Evolutionary conservation across 352 stramenopile species (phyloP).

Genomic region (Pythium sukuiense): DNA sequence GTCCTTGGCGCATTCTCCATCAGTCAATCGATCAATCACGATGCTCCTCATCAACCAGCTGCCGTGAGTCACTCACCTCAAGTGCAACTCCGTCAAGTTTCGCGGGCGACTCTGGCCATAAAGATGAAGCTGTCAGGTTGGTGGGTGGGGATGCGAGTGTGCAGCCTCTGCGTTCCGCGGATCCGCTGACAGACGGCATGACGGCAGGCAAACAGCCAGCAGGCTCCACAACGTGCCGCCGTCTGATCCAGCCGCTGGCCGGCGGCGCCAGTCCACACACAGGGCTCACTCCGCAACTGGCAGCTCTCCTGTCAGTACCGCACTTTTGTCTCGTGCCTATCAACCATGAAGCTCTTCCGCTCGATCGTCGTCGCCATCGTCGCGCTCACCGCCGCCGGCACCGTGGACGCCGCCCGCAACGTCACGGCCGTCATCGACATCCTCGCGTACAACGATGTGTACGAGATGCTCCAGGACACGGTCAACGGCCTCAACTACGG

Average conservation of each 20-base stretch:
- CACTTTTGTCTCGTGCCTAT: neutral
- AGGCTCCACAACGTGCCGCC: neutral
- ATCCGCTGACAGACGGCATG: constrained; percentile 1
- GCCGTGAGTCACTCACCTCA: neutral
- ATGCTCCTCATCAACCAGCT: neutral
- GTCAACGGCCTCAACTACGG: constrained; percentile 66
- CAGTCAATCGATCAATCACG: constrained; percentile 5
- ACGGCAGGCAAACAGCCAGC: neutral
- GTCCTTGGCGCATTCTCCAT: neutral
- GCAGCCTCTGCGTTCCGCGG: neutral
- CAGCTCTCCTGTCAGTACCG: constrained; percentile 18
- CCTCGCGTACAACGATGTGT: constrained; percentile 79
- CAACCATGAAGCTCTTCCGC: constrained; percentile 35
- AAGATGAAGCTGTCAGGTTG: neutral
- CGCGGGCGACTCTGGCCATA: neutral
- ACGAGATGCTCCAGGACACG: constrained; percentile 71
- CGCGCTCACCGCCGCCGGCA: constrained; percentile 21
- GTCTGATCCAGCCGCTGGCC: neutral
- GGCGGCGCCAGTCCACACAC: neutral
- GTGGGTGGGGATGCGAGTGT: neutral
- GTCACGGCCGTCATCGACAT: constrained; percentile 60
- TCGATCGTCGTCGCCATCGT: constrained; percentile 29
- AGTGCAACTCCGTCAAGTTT: neutral
- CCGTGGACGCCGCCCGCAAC: constrained; percentile 32
- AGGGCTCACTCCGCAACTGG: constrained; percentile 7